These are phyloP conservation scores for Russula griseocarnosa DNA, from an alignment of 768 basidiomycete genomes.

Conservation along the genomic window DNA sequence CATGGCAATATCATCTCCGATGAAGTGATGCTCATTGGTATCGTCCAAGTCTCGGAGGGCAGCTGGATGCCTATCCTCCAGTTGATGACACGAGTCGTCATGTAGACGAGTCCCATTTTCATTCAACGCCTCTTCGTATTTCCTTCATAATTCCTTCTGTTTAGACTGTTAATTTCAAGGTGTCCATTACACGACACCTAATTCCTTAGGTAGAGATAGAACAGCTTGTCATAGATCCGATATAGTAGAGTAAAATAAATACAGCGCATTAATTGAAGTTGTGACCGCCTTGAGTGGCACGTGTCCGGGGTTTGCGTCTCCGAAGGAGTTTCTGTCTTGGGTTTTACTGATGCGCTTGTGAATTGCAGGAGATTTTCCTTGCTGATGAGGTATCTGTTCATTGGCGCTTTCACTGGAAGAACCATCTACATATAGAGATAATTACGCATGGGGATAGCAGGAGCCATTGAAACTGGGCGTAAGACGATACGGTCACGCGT, in stretches of 20 bases:
- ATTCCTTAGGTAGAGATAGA: too few relatives aligned
- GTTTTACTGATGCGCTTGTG: conserved; percentile 60
- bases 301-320: conserved; percentile 36
- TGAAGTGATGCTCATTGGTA: conserved; percentile 23
- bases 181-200: too few relatives aligned
- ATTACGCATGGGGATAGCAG: conserved; percentile 17
- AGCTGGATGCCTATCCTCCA: conserved; percentile 26
- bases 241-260: too few relatives aligned
- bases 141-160: too few relatives aligned
- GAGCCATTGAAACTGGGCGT: conserved; percentile 11
- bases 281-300: conserved; percentile 40
- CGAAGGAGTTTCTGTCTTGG: conserved; percentile 45
- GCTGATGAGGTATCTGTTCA: conserved; percentile 31
- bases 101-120: neutral
- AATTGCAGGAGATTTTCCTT: conserved; percentile 12
- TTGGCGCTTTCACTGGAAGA: conserved; percentile 35
- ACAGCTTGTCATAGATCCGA: too few relatives aligned
- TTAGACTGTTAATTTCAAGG: too few relatives aligned
- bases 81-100: conserved; percentile 6
- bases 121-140: too few relatives aligned
- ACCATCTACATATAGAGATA: conserved; percentile 25
- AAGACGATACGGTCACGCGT: conserved; percentile 26
- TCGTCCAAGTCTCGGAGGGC: conserved; percentile 23
- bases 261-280: too few relatives aligned
- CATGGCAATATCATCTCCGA: conserved; percentile 9